phyloP scores from a whole-genome alignment of 176 grass and related monocot genomes.

The Dendrocalamus sinicus region DNA sequence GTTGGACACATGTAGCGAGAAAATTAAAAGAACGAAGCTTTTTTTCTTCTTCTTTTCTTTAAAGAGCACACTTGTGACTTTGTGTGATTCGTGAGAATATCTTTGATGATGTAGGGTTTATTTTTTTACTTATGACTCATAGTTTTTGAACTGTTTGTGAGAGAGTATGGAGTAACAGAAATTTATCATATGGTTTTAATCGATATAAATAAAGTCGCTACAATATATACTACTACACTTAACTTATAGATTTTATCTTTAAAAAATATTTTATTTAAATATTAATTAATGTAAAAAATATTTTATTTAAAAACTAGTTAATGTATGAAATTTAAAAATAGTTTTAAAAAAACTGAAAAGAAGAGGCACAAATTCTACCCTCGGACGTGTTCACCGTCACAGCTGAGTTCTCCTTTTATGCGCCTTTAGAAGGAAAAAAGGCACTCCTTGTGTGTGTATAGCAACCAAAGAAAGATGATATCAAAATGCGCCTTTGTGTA shows the following conservation, averaged over 20 bases:
- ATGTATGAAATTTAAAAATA: too few species aligned
- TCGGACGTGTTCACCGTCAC: neutral
- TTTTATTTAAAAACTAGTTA: too few species aligned
- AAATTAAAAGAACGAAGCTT: neutral
- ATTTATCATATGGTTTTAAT: too few species aligned
- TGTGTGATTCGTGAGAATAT: neutral
- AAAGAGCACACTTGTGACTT: neutral
- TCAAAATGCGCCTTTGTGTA: neutral
- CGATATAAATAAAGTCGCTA: too few species aligned
- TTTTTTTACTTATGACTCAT: too few species aligned
- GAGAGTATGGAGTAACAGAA: too few species aligned
- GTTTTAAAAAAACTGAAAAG: too few species aligned
- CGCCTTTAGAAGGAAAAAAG: neutral
- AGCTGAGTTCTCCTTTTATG: neutral
- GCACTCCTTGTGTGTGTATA: neutral
- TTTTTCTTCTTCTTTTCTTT: neutral
- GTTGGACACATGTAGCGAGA: slow-evolving; percentile 7
- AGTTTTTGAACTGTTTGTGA: too few species aligned
- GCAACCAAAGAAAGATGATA: neutral
- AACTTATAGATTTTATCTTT: too few species aligned
- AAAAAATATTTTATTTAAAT: too few species aligned
- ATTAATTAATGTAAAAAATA: too few species aligned
- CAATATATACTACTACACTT: too few species aligned
- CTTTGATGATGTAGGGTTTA: neutral
- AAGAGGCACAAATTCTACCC: neutral